Base-by-base conservation (phyloP, 2,329 filamentous ascomycete genomes). In the Thermothelomyces thermophilus region DNA sequence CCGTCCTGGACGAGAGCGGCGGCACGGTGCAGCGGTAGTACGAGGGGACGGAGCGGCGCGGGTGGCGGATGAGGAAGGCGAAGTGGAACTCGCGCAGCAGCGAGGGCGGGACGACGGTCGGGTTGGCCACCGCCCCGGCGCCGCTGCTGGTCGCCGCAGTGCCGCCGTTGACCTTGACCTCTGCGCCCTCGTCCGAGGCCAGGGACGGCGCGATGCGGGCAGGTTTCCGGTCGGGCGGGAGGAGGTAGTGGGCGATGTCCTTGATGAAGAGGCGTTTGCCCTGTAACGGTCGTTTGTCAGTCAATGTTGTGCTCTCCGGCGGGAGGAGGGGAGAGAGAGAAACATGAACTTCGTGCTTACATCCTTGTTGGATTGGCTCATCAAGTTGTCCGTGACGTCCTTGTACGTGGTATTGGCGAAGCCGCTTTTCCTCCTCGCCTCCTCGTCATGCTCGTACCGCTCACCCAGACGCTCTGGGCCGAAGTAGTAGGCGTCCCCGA, bases 401-500 rank as follows among this genome's bases (percentile, higher is more conserved):
- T 80, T 78, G 68, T 82, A 94, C 2, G 87, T 93, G 58, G 79
- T 82, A 43, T 83, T 66, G 37, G 74, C 69, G 61, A 87, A 88
- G 47, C 86, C 86, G 57, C 80, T 86, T 60, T 77, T 69, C 49
- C 73, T 62, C 51, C 82, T 73, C 30, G 69, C 67, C 35, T 69
- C 68, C 45, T 68, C 68, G 57, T 95, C 87, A 39, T 85, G 66
- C 63, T 84, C 83, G 65, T 88, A 98, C 61, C 93, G 82, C 46
- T 79, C 73, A 62, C 86, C 84, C 60, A 97, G 76, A 60, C 88
- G 80, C 71, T 98, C 93, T 6, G 91, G 90, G 46, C 93, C 91
- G 64, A 86, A 97, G 73, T 97, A 97, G 66, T 91, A 97, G 54
- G 90, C 87, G 70, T 97, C 93, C 47, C 91, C 91, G 69, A 97